Percentiles rank a stretch among this genome's conserved stretches.
Evolutionary conservation across 2,329 filamentous ascomycete genomes (phyloP).

Genomic region (Sclerotinia glacialis): DNA sequence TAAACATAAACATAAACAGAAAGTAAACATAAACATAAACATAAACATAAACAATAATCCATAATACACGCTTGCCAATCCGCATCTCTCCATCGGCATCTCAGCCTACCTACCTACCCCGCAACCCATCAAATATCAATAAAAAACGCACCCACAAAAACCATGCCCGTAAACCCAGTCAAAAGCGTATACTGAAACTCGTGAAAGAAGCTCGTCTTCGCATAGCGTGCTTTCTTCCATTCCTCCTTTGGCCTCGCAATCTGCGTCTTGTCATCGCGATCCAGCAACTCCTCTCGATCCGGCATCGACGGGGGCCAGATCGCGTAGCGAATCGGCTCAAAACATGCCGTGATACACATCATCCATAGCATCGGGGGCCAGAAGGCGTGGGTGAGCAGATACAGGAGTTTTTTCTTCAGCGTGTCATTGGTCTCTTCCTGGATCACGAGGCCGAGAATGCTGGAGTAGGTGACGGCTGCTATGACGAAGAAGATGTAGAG

Average conservation of each 20-base stretch:
- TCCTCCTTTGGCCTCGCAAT: conserved; percentile 50
- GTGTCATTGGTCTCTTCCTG: conserved; percentile 50
- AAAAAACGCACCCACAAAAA: conserved; percentile 43
- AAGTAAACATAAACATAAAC: too few relatives aligned
- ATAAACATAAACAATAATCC: too few relatives aligned
- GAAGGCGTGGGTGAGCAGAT: conserved; percentile 57
- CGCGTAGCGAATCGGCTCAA: conserved; percentile 58
- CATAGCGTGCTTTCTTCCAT: conserved; percentile 56
- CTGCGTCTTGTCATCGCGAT: conserved; percentile 53
- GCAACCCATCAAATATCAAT: background rate
- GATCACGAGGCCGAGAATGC: conserved; percentile 43
- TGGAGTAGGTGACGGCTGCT: conserved; percentile 41
- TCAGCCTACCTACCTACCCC: background rate
- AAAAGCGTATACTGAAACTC: conserved; percentile 54
- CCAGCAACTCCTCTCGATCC: conserved; percentile 55
- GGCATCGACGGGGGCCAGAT: conserved; percentile 58
- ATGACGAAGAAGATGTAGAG: conserved; percentile 45
- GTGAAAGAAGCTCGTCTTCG: conserved; percentile 53
- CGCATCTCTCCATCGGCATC: too few relatives aligned
- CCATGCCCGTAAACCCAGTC: conserved; percentile 49
- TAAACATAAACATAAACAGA: too few relatives aligned
- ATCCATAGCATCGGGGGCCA: conserved; percentile 59
- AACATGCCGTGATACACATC: conserved; percentile 37
- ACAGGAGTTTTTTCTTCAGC: conserved; percentile 37
- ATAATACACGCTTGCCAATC: too few relatives aligned